phyloP scores from a whole-genome alignment of 305 asterid species.

The Solanum hybrid region DNA sequence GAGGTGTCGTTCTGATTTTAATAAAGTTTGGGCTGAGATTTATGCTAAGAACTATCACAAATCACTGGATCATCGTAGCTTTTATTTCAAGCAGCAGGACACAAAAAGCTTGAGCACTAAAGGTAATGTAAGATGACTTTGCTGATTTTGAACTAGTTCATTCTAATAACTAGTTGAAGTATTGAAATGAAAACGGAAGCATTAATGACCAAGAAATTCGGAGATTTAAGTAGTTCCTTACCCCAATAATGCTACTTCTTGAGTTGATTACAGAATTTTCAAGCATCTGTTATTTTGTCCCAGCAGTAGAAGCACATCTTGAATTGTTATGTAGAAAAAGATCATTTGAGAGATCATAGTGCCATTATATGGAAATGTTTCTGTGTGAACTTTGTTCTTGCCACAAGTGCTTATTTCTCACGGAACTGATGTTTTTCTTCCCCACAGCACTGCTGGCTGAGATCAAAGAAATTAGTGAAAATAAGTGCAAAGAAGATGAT shows the following conservation, averaged over 20 bases:
- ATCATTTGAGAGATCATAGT: neutral
- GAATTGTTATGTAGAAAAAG: neutral
- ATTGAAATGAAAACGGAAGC: neutral
- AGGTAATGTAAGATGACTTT: constrained; percentile 51
- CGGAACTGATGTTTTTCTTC: constrained; percentile 16
- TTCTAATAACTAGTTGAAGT: neutral
- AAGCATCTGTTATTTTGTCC: neutral
- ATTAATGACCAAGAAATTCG: neutral
- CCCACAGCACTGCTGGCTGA: constrained; percentile 67
- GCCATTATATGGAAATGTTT: neutral
- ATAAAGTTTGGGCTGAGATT: constrained; percentile 96
- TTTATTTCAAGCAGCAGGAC: constrained; percentile 98
- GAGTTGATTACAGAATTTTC: neutral
- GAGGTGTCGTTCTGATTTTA: constrained; percentile 89
- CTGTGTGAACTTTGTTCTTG: neutral
- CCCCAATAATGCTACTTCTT: neutral
- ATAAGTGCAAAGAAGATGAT: constrained; percentile 57
- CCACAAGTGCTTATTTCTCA: neutral
- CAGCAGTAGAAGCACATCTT: neutral
- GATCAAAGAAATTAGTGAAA: constrained; percentile 64
- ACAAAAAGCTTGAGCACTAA: constrained; percentile 85
- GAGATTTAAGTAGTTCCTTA: neutral
- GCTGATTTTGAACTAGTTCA: constrained; percentile 13
- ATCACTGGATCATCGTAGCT: constrained; percentile 98
- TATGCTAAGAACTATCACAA: constrained; percentile 92